Conservation (phyloP, 306 rosid genomes). For the Oemleria cerasiformis region DNA sequence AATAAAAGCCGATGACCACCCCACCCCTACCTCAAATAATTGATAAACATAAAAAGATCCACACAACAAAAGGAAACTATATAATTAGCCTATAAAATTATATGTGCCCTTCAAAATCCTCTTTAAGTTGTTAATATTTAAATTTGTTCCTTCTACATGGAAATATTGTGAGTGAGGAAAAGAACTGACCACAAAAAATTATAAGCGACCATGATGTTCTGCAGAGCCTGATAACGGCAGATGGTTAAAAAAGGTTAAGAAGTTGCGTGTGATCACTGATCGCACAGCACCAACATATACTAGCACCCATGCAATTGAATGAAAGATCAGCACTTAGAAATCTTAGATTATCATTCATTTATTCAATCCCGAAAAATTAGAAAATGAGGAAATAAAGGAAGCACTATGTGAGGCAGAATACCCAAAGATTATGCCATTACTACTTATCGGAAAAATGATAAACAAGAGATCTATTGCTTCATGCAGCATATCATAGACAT, state of each 20-base stretch:
- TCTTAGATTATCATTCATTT: background rate
- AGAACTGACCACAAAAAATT: background rate
- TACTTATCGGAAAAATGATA: background rate
- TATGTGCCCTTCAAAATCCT: background rate
- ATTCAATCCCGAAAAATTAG: background rate
- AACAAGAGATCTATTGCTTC: background rate
- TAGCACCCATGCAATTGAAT: background rate
- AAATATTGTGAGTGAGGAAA: background rate
- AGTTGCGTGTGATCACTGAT: background rate
- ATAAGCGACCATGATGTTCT: background rate
- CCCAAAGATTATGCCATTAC: background rate
- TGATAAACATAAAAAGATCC: background rate
- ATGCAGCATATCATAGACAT: background rate
- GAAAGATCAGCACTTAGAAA: background rate
- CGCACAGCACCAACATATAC: background rate
- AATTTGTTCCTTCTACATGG: background rate
- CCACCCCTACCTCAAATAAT: background rate
- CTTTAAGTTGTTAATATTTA: too few relatives aligned
- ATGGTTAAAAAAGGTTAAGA: background rate
- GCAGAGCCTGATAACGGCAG: background rate
- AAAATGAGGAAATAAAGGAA: background rate
- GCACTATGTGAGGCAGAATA: background rate
- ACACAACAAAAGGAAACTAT: background rate
- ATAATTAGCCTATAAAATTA: background rate
- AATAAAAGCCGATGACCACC: background rate